Percentiles rank a stretch among this genome's conserved stretches.
Conservation (phyloP, 495 filamentous ascomycete genomes). For the Letharia lupina region DNA sequence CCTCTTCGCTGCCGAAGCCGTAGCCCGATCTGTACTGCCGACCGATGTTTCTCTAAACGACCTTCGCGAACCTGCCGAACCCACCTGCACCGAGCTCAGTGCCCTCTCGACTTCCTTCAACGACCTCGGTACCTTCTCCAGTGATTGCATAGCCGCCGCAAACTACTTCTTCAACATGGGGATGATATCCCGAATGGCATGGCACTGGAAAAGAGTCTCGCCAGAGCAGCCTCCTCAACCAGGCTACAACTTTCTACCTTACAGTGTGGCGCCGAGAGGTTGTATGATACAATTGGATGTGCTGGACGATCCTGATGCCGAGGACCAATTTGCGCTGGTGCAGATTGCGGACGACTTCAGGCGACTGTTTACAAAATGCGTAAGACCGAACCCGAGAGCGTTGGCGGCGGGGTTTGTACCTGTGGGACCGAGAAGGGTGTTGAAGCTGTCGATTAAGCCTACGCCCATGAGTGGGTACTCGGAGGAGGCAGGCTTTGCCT, state of each 20-base stretch:
- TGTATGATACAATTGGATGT: background rate
- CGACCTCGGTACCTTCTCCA: background rate
- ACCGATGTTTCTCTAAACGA: background rate
- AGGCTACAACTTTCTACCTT: background rate
- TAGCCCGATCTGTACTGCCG: background rate
- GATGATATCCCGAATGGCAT: background rate
- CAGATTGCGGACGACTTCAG: background rate
- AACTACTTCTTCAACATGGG: background rate
- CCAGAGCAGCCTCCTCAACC: too few relatives aligned
- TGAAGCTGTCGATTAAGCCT: background rate
- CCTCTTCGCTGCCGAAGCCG: background rate
- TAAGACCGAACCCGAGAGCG: background rate
- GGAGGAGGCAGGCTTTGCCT: background rate
- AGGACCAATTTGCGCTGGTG: background rate
- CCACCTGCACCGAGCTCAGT: background rate
- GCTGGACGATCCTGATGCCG: background rate
- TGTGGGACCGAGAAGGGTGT: background rate
- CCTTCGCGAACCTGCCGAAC: background rate
- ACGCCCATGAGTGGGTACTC: background rate
- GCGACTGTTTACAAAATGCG: background rate
- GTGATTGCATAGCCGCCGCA: background rate
- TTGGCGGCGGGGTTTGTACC: background rate
- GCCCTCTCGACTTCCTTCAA: background rate
- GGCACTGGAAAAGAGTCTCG: background rate
- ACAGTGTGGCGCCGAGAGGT: background rate